Evolutionary conservation across 495 filamentous ascomycete genomes (phyloP), one percentile per base, ranked within the genome.

Genomic region (Bacidia gigantensis): DNA sequence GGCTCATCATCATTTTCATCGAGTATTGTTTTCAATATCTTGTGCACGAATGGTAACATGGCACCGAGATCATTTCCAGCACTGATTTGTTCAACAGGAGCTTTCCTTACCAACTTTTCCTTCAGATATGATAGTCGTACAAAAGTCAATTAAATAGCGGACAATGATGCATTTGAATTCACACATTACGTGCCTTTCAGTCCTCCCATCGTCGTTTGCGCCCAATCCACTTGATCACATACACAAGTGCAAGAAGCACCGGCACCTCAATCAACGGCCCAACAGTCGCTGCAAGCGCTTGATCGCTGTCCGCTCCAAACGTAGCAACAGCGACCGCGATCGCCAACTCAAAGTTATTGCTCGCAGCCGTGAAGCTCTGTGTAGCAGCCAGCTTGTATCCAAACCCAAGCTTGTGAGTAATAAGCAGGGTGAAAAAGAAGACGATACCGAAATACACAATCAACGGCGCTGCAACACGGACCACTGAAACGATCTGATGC

Each of bases 301-400:
- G 86, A 42, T 89, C 83, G 58, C 83, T 87, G 24, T 81, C 67
- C 1, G 84, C 75, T 0, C 89, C 89, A 69, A 83, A 95, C 2
- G 82, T 81, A 2, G 88, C 86, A 3, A 95, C 80, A 2, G 86
- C 89, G 1, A 96, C 89, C 1, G 89, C 89, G 67, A 96, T 94
- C 0, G 89, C 89, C 17, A 95, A 66, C 70, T 95, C 89, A 59
- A 96, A 95, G 60, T 95, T 95, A 56, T 96, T 96, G 63, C 88
- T 95, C 2, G 89, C 90, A 3, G 89, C 89, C 0, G 89, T 95
- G 58, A 95, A 92, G 59, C 86, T 86, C 68, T 95, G 90, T 11
- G 89, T 94, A 11, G 76, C 74, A 1, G 77, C 75, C 2, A 89
- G 60, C 43, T 67, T 69, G 60, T 95, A 95, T 0, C 79, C 78